Evolutionary conservation across 305 asterid species (phyloP).

Genomic region (Plantago lanceolata): DNA sequence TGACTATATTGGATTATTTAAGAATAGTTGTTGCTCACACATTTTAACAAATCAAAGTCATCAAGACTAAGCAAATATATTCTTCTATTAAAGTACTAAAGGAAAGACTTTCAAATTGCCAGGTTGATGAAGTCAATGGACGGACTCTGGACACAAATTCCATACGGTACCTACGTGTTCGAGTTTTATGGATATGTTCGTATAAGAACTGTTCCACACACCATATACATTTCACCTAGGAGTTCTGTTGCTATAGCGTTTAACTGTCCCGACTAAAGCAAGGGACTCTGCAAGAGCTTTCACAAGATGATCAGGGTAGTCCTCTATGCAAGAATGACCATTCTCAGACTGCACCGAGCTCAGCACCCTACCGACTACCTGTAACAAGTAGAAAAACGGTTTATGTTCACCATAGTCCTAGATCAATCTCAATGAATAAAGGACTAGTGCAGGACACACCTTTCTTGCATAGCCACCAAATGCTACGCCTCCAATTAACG

Average conservation of each 20-base stretch:
- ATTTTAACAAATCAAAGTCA: conserved; percentile 40
- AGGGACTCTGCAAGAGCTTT: conserved; percentile 56
- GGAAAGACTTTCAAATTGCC: no score
- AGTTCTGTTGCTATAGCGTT: conserved; percentile 33
- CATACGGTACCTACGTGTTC: no score
- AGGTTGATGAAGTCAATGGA: no score
- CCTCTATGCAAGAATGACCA: conserved; percentile 54
- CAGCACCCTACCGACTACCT: conserved; percentile 75
- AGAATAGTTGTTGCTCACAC: conserved; percentile 38
- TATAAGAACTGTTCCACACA: not conserved
- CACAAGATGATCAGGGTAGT: conserved; percentile 62
- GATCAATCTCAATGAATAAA: not conserved
- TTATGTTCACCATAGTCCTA: not conserved
- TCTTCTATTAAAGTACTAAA: no score
- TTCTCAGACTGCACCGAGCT: conserved; percentile 44
- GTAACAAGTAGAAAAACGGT: conserved; percentile 6
- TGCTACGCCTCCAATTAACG: conserved; percentile 78
- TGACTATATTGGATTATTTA: conserved; percentile 15
- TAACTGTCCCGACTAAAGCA: conserved; percentile 78
- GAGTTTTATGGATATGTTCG: not conserved
- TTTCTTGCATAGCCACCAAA: conserved; percentile 92
- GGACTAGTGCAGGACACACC: conserved; percentile 28
- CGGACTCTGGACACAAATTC: no score
- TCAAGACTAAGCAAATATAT: conserved; percentile 6
- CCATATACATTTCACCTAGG: not conserved